A percentile compares a stretch with the other conserved stretches of the same genome.
Conservation (phyloP, 176 grass and related monocot genomes). For the Calamus simplicifolius region DNA sequence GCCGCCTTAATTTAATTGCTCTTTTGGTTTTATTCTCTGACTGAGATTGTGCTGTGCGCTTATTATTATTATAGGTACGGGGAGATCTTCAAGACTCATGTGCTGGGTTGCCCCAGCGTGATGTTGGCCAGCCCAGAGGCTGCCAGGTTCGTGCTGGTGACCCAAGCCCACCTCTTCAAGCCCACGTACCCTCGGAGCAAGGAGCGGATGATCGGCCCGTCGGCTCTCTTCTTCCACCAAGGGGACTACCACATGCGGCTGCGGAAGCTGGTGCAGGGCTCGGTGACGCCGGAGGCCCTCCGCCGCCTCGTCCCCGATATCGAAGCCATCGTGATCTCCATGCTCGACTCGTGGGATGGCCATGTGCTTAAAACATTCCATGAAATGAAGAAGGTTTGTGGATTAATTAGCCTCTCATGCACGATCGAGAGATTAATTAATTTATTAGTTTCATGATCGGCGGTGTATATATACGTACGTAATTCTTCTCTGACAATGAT, state of each 20-base stretch:
- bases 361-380: constrained; percentile 38
- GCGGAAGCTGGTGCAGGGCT: constrained; percentile 57
- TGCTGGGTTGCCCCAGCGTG: constrained; percentile 84
- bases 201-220: constrained; percentile 84
- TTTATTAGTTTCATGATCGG: too few species aligned
- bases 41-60: too few species aligned
- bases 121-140: constrained; percentile 99
- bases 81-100: constrained; percentile 83
- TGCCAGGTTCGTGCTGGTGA: constrained; percentile 78
- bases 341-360: constrained; percentile 47
- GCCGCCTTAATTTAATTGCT: neutral
- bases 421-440: too few species aligned
- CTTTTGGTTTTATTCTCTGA: neutral
- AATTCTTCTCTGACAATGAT: too few species aligned
- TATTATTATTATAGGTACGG: constrained; percentile 62
- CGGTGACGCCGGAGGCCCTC: constrained; percentile 51
- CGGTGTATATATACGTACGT: too few species aligned
- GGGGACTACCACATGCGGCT: constrained; percentile 82
- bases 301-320: constrained; percentile 53
- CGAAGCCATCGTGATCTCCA: constrained; percentile 36
- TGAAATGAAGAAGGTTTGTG: constrained; percentile 66
- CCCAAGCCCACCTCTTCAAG: constrained; percentile 61
- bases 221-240: constrained; percentile 94
- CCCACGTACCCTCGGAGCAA: constrained; percentile 92
- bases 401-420: too few species aligned